Evolutionary conservation across 2,329 filamentous ascomycete species (phyloP).

Genomic region (Pyricularia sp.): DNA sequence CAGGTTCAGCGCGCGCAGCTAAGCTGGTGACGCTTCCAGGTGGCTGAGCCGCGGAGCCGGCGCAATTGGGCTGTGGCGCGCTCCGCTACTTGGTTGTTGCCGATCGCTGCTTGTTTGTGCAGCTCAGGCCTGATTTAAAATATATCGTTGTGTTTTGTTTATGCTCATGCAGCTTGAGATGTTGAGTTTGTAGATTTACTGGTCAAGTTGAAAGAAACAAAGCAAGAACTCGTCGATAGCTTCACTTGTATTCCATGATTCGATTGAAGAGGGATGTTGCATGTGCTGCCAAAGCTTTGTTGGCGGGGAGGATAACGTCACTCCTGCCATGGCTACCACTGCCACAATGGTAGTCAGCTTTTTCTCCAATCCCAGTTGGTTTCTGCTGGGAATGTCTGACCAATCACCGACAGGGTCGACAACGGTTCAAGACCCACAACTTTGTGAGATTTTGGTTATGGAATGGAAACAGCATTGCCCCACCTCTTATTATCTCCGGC

Average conservation of each 20-base stretch:
- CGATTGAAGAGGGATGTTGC: neutral
- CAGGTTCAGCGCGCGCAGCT: neutral
- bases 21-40: conserved; percentile 4
- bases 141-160: neutral
- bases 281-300: neutral
- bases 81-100: neutral
- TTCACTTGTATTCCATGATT: neutral
- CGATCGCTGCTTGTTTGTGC: neutral
- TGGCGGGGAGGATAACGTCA: conserved; percentile 1
- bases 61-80: neutral
- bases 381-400: neutral
- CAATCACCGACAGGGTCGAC: neutral
- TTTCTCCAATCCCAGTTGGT: no score
- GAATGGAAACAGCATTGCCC: neutral
- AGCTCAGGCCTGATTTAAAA: neutral
- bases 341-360: no score
- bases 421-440: neutral
- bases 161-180: neutral
- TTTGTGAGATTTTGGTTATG: neutral
- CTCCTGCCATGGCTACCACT: neutral
- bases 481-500: neutral
- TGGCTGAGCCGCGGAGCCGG: conserved; percentile 5
- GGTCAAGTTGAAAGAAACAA: neutral
- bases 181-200: neutral
- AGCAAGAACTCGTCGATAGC: neutral